A percentile compares a stretch with the other conserved stretches of the same genome.
phyloP scores from a whole-genome alignment of 345 rosid genomes.

The Linum trigynum region DNA sequence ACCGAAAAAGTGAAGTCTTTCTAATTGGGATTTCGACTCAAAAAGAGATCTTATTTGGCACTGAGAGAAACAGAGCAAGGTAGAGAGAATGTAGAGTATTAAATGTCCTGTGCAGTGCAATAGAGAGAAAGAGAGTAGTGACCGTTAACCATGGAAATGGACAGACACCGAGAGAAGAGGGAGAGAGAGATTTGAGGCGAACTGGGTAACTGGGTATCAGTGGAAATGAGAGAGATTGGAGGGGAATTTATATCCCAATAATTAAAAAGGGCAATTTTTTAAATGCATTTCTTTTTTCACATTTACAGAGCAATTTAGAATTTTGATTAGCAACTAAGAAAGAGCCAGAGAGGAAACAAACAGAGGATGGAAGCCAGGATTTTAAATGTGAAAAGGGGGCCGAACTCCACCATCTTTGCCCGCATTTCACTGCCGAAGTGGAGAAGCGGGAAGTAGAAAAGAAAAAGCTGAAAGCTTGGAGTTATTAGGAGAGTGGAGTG shows the following conservation, averaged over 20 bases:
- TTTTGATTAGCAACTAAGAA: too few relatives aligned
- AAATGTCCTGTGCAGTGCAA: background rate
- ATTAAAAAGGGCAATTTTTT: too few relatives aligned
- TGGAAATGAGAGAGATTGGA: background rate
- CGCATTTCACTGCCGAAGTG: too few relatives aligned
- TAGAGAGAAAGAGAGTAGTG: background rate
- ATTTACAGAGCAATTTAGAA: too few relatives aligned
- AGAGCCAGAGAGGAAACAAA: too few relatives aligned
- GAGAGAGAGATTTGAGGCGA: background rate
- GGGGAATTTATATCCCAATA: background rate
- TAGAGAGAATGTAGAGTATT: background rate
- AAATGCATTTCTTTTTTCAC: too few relatives aligned
- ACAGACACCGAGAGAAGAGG: background rate
- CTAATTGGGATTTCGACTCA: background rate
- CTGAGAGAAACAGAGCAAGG: background rate
- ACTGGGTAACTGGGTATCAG: background rate
- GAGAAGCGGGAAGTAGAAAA: too few relatives aligned
- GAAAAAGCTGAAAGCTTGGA: too few relatives aligned
- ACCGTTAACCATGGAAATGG: background rate
- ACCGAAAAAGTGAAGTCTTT: background rate
- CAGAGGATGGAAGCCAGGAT: too few relatives aligned
- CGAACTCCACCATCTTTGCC: too few relatives aligned
- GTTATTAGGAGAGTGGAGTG: too few relatives aligned
- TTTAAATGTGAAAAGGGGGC: too few relatives aligned
- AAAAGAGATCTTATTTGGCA: background rate